Base-by-base conservation (phyloP, 73 alveolate species). In the Paraurostyla sp. region DNA sequence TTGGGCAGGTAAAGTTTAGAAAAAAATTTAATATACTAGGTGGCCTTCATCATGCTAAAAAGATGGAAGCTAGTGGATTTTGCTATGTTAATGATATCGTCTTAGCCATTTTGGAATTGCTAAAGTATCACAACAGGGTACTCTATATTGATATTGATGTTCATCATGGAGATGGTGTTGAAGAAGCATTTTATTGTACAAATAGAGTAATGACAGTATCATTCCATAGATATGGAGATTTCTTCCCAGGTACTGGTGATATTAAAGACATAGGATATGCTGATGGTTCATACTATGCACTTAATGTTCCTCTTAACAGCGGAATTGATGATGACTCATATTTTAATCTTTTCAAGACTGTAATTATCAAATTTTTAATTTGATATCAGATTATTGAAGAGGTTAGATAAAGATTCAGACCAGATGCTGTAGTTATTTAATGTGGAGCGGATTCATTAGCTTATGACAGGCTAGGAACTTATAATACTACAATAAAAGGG, bases 81-180 rank as follows among this genome's bases (percentile, higher is more conserved):
- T 98, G 99, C 88, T 98, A 97, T 89, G 97, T 97, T 18, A 98
- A 98, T 89, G 99, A 98, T 73, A 97, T 97, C 25, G 99, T 98
- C 46, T 73, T 98, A 29, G 98, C 98, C 25, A 97, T 96, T 46
- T 89, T 97, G 82, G 99, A 98, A 85, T 92, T 98, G 54, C 94
- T 97, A 38, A 98, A 97, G 92, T 92, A 93, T 56, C 96, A 95
- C 91, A 94, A 94, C 46, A 82, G 99, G 71, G 99, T 98, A 30
- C 91, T 98, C 49, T 98, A 98, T 89, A 93, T 98, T 23, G 99
- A 98, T 88, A 98, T 98, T 16, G 99, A 98, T 85, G 98, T 97
- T 30, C 99, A 98, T 71, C 99, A 98, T 84, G 99, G 99, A 20
- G 99, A 98, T 84, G 99, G 99, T 40, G 99, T 98, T 50, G 99